phyloP scores from a whole-genome alignment of 257 asterid species.

The Jasminum sambac region DNA sequence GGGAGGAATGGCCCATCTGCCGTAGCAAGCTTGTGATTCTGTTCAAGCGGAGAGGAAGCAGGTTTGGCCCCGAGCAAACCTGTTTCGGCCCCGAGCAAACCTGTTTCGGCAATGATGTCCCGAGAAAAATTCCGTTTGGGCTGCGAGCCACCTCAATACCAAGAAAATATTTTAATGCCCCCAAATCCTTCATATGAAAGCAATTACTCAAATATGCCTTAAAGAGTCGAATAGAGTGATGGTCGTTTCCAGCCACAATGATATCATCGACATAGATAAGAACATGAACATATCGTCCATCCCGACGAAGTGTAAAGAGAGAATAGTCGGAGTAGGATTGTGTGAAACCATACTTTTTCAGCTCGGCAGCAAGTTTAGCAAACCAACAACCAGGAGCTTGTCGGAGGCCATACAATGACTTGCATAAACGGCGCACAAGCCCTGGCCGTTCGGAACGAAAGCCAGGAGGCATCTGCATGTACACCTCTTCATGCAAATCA shows the following conservation, averaged over 20 bases:
- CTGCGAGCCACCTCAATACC: neutral
- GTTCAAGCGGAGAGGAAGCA: neutral
- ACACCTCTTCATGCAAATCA: constrained; percentile 16
- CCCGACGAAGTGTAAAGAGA: neutral
- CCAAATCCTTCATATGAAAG: neutral
- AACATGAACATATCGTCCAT: neutral
- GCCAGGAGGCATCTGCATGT: constrained; percentile 12
- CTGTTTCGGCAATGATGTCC: neutral
- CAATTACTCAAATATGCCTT: neutral
- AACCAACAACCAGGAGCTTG: constrained; percentile 20
- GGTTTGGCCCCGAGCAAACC: neutral
- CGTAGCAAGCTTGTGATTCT: no score
- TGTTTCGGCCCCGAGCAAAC: no score
- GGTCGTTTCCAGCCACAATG: neutral
- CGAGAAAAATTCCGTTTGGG: neutral
- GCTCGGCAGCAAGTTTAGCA: neutral
- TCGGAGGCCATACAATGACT: neutral
- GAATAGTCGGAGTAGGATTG: constrained; percentile 21
- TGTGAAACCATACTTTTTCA: constrained; percentile 8
- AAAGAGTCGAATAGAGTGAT: neutral
- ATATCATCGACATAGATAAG: constrained; percentile 27
- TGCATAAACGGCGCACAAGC: constrained; percentile 1
- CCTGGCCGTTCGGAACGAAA: neutral
- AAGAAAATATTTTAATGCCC: neutral
- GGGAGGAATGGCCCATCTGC: no score